Conservation (phyloP, 129 eudicot genomes). For the Chrysanthemum seticuspe region DNA sequence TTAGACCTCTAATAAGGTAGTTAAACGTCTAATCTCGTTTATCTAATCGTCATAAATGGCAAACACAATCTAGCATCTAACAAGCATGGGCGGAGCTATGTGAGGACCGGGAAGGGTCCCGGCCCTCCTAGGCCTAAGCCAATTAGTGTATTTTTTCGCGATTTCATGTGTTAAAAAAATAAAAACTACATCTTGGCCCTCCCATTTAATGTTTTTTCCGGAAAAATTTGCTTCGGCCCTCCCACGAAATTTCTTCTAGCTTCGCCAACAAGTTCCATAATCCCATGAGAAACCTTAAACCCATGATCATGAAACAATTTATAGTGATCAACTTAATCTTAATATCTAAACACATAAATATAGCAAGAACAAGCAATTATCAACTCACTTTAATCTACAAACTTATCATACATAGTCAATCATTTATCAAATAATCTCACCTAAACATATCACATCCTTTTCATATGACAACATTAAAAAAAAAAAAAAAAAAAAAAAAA, state of each 20-base stretch:
- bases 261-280: constrained; percentile 14
- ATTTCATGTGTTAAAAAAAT: too few relatives aligned
- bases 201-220: too few relatives aligned
- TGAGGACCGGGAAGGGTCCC: too few relatives aligned
- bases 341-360: neutral
- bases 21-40: neutral
- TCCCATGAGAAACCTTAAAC: constrained; percentile 16
- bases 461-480: constrained; percentile 7
- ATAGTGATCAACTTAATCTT: neutral
- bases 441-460: neutral
- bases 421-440: constrained; percentile 29
- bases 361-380: constrained; percentile 10
- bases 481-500: neutral
- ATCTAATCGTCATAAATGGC: neutral
- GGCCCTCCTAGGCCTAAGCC: too few relatives aligned
- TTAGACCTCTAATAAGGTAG: too few relatives aligned
- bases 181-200: too few relatives aligned
- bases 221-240: too few relatives aligned
- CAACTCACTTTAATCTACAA: constrained; percentile 18
- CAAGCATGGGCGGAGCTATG: too few relatives aligned
- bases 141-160: too few relatives aligned
- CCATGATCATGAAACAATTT: constrained; percentile 18
- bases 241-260: too few relatives aligned
- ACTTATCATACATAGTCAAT: constrained; percentile 19
- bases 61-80: neutral